phyloP scores from a whole-genome alignment of 2,329 filamentous ascomycete genomes.

The Ophiostoma himal-ulmi region DNA sequence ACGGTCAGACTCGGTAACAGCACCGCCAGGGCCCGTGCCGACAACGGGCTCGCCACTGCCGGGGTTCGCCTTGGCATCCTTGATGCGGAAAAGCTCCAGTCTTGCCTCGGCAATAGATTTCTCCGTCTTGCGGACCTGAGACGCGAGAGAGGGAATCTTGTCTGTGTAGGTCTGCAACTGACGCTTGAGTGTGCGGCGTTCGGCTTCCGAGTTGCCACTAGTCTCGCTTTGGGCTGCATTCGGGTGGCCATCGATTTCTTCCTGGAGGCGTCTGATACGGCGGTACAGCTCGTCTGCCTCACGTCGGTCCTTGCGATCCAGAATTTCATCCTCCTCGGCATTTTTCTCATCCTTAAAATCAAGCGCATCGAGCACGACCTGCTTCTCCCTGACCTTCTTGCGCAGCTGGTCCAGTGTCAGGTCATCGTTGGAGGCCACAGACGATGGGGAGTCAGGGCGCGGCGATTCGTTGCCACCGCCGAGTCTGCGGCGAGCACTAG shows the following conservation, averaged over 20 bases:
- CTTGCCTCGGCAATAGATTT: constrained; percentile 87
- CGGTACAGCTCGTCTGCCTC: constrained; percentile 93
- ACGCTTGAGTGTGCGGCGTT: constrained; percentile 76
- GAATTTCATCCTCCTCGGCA: constrained; percentile 81
- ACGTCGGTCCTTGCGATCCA: constrained; percentile 82
- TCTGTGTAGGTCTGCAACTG: constrained; percentile 86
- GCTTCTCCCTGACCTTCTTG: constrained; percentile 91
- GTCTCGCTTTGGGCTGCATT: constrained; percentile 63
- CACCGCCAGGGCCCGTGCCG: constrained; percentile 85
- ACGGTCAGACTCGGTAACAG: constrained; percentile 86
- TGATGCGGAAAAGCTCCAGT: constrained; percentile 86
- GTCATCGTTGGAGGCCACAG: constrained; percentile 69
- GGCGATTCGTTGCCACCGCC: constrained; percentile 64
- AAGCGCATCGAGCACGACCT: constrained; percentile 89
- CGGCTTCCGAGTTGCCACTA: constrained; percentile 77
- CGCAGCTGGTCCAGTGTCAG: constrained; percentile 77
- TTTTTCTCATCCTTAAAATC: constrained; percentile 92
- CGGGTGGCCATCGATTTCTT: constrained; percentile 89
- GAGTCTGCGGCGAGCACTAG: constrained; percentile 78
- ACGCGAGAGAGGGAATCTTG: constrained; percentile 84
- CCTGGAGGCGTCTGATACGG: constrained; percentile 82
- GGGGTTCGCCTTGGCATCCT: constrained; percentile 87
- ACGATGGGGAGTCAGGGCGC: constrained; percentile 69
- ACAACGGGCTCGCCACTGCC: constrained; percentile 73
- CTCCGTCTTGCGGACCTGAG: constrained; percentile 83